Evolutionary conservation across 495 filamentous ascomycete genomes (phyloP).

Genomic region (Amniculicola lignicola): DNA sequence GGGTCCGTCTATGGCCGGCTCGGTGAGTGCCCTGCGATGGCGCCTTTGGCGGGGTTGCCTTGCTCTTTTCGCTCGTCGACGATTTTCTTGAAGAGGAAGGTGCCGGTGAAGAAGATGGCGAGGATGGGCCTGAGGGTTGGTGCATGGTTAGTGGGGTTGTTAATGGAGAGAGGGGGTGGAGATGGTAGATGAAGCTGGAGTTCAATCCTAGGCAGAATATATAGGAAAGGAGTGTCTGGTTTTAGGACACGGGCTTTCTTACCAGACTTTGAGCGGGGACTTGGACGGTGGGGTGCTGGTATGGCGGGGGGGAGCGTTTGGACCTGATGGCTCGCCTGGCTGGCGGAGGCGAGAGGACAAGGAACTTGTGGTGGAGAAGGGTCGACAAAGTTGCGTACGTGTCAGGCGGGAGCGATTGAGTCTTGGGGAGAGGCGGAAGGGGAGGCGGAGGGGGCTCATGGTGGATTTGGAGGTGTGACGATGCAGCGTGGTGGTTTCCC

Average conservation of each 20-base stretch:
- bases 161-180: no score
- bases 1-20: conserved; percentile 31
- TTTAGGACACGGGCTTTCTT: no score
- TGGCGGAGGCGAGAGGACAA: conserved; percentile 20
- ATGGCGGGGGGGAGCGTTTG: conserved; percentile 25
- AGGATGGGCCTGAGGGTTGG: conserved; percentile 53
- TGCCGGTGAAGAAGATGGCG: conserved; percentile 56
- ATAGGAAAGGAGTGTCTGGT: no score
- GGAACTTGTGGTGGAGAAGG: neutral
- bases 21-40: conserved; percentile 25
- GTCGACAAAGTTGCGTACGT: neutral
- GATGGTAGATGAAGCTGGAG: no score
- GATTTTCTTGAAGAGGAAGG: conserved; percentile 59
- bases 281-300: conserved; percentile 17
- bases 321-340: conserved; percentile 25
- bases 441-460: neutral
- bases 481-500: neutral
- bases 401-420: neutral
- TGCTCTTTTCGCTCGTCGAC: conserved; percentile 57
- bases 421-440: neutral
- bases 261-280: conserved; percentile 58
- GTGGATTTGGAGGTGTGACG: neutral
- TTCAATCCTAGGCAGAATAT: no score
- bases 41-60: conserved; percentile 13
- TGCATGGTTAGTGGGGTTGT: neutral